Evolutionary conservation across 768 basidiomycete species (phyloP).

Genomic region (Lentinula guzmanii): DNA sequence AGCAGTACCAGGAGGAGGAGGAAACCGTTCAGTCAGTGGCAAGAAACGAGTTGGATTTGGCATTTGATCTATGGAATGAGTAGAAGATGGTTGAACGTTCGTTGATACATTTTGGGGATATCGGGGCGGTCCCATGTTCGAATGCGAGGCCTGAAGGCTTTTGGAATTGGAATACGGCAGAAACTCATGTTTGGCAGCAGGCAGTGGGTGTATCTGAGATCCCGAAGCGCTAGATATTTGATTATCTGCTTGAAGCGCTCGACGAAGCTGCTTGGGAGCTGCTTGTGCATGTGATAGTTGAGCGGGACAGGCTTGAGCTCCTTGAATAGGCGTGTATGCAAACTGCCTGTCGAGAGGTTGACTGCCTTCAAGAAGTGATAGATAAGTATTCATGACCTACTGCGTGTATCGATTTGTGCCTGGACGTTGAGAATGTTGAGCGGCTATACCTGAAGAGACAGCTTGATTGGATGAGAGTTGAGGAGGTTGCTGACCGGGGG

Average conservation of each 20-base stretch:
- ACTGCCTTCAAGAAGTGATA: conserved; percentile 4
- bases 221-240: conserved; percentile 15
- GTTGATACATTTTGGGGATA: conserved; percentile 37
- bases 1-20: background rate
- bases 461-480: conserved; percentile 25
- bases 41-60: conserved; percentile 23
- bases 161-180: conserved; percentile 2
- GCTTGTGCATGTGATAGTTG: conserved; percentile 33
- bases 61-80: background rate
- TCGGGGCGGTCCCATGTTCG: conserved; percentile 48
- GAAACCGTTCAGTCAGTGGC: conserved; percentile 13
- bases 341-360: conserved; percentile 45
- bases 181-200: conserved; percentile 21
- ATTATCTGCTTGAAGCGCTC: conserved; percentile 20
- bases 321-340: conserved; percentile 50
- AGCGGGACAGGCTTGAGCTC: conserved; percentile 32
- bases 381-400: conserved; percentile 35
- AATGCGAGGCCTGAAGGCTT: conserved; percentile 11
- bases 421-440: conserved; percentile 29
- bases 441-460: background rate
- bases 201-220: conserved; percentile 11
- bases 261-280: conserved; percentile 32
- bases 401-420: conserved; percentile 44
- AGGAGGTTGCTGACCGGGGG: conserved; percentile 51
- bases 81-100: conserved; percentile 13